phyloP scores from a whole-genome alignment of 768 basidiomycete genomes.

The Porpolomopsis calyptriformis region DNA sequence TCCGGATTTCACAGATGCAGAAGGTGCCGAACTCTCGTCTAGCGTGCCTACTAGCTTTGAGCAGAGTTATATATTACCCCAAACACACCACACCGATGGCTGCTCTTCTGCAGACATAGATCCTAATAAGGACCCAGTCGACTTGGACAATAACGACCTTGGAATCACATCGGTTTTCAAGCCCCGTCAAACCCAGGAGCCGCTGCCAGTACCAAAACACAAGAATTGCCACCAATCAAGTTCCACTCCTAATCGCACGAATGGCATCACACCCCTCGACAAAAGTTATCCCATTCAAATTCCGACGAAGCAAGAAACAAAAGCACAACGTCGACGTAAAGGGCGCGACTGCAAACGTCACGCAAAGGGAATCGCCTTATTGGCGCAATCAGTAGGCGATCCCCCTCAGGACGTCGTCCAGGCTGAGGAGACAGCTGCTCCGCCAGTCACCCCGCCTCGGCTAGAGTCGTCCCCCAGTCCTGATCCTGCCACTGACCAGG shows the following conservation, averaged over 20 bases:
- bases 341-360: slow-evolving; percentile 44
- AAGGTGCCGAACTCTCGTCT: too few species aligned
- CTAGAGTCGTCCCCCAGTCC: too few species aligned
- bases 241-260: neutral
- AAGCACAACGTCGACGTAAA: slow-evolving; percentile 14
- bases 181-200: slow-evolving; percentile 49
- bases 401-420: too few species aligned
- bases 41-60: too few species aligned
- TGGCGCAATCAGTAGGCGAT: too few species aligned
- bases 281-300: slow-evolving; percentile 6
- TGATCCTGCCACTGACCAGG: too few species aligned
- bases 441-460: too few species aligned
- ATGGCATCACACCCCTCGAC: slow-evolving; percentile 9
- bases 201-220: slow-evolving; percentile 6
- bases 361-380: too few species aligned
- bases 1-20: slow-evolving; percentile 30
- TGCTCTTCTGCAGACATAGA: too few species aligned
- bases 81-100: too few species aligned
- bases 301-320: slow-evolving; percentile 29
- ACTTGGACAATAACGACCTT: slow-evolving; percentile 27
- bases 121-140: neutral
- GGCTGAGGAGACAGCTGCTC: too few species aligned
- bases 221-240: slow-evolving; percentile 14
- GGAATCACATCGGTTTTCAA: slow-evolving; percentile 67
- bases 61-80: too few species aligned